These are phyloP conservation scores for Alternaria tenuissima DNA, from an alignment of 2,329 filamentous ascomycete genomes.

Conservation along the genomic window DNA sequence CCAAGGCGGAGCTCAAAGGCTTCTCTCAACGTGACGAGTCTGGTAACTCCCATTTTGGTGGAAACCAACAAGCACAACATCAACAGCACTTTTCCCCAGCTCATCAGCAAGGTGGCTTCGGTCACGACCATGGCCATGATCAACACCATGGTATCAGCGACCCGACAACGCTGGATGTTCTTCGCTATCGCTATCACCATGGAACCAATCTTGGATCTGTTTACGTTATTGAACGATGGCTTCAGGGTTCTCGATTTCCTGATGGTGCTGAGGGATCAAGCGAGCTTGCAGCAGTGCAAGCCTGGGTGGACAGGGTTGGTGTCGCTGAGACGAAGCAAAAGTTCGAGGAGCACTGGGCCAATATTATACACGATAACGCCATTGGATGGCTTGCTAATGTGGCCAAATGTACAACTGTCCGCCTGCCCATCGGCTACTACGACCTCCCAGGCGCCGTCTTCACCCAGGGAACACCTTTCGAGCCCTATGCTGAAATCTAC, in stretches of 20 bases:
- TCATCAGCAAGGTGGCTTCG: neutral
- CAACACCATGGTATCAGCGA: conserved; percentile 46
- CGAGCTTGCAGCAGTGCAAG: conserved; percentile 63
- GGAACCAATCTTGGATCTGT: conserved; percentile 67
- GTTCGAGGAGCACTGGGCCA: conserved; percentile 64
- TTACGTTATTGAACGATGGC: conserved; percentile 69
- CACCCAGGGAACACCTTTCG: conserved; percentile 62
- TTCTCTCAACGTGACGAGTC: conserved; percentile 16
- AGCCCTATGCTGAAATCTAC: conserved; percentile 59
- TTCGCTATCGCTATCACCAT: conserved; percentile 67
- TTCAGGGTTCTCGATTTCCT: conserved; percentile 61
- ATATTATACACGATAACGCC: conserved; percentile 60
- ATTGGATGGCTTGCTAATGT: conserved; percentile 61
- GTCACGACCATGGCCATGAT: neutral
- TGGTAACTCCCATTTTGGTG: neutral
- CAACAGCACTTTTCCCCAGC: conserved; percentile 6
- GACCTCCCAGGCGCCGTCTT: conserved; percentile 61
- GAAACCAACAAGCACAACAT: conserved; percentile 2
- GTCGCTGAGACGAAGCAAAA: conserved; percentile 58
- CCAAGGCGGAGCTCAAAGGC: conserved; percentile 35
- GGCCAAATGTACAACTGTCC: conserved; percentile 64
- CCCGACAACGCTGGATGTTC: conserved; percentile 53
- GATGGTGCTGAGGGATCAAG: conserved; percentile 53
- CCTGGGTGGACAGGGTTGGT: conserved; percentile 58
- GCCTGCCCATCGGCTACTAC: conserved; percentile 69